A percentile compares a stretch with the other conserved stretches of the same genome.
Conservation (phyloP, 2,329 filamentous ascomycete species). For the Metarhizium guizhouense region DNA sequence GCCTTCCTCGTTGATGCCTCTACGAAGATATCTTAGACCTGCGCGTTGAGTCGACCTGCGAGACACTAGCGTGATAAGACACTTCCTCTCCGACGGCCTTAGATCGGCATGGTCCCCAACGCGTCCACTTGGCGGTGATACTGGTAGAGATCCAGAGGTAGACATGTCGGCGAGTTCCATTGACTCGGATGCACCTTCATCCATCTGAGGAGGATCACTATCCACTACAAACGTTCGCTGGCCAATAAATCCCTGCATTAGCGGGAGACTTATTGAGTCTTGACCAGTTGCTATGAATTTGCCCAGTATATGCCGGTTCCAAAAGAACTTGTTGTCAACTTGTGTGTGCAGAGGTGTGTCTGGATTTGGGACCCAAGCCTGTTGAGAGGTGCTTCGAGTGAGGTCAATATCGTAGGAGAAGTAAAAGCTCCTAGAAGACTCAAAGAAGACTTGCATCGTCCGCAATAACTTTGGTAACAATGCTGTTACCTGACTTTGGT, state of each 20-base stretch:
- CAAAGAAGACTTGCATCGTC: conserved; percentile 77
- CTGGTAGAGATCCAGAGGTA: conserved; percentile 16
- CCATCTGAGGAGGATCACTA: conserved; percentile 45
- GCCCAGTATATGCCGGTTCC: conserved; percentile 70
- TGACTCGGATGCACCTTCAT: conserved; percentile 35
- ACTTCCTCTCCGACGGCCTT: conserved; percentile 44
- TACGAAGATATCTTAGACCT: conserved; percentile 79
- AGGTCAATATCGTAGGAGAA: conserved; percentile 94
- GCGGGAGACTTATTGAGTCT: conserved; percentile 62
- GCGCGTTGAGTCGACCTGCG: conserved; percentile 78
- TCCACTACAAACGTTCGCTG: conserved; percentile 74
- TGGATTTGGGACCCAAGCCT: conserved; percentile 11
- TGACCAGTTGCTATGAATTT: conserved; percentile 69
- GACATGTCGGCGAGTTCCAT: conserved; percentile 35
- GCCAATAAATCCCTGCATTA: conserved; percentile 92
- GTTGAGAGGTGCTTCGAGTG: conserved; percentile 52
- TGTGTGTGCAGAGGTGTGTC: conserved; percentile 54
- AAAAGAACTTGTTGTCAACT: conserved; percentile 78
- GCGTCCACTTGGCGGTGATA: conserved; percentile 16
- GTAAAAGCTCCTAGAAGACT: conserved; percentile 76
- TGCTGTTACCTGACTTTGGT: conserved; percentile 22
- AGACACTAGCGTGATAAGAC: conserved; percentile 85
- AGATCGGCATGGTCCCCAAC: conserved; percentile 28
- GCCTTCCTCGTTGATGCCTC: conserved; percentile 84
- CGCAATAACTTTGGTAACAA: conserved; percentile 77